Conservation (phyloP, 495 filamentous ascomycete genomes). For the Hypoxylon lienhwacheense region DNA sequence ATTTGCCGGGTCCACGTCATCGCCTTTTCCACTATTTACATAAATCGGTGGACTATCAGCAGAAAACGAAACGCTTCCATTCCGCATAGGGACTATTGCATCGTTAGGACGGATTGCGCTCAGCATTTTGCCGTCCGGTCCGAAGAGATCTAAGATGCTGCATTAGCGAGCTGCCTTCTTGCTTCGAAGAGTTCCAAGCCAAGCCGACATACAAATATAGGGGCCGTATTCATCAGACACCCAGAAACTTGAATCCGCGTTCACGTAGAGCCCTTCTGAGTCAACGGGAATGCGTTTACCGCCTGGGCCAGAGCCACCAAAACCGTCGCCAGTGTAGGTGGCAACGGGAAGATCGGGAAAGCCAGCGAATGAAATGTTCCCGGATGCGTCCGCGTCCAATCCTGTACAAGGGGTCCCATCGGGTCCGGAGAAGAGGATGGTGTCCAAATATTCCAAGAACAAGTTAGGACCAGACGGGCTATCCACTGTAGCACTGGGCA, state of each 20-base stretch:
- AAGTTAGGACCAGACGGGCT: conserved; percentile 67
- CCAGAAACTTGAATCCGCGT: conserved; percentile 68
- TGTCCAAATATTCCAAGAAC: conserved; percentile 64
- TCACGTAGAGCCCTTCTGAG: conserved; percentile 70
- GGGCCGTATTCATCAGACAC: conserved; percentile 81
- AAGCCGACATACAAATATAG: conserved; percentile 59
- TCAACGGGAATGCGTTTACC: conserved; percentile 67
- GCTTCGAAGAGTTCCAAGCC: not conserved
- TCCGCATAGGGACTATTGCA: conserved; percentile 68
- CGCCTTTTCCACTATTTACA: conserved; percentile 37
- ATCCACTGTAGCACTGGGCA: conserved; percentile 53
- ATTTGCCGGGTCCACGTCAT: conserved; percentile 49
- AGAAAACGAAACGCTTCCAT: conserved; percentile 50
- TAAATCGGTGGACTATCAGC: conserved; percentile 63
- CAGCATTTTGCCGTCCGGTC: conserved; percentile 59
- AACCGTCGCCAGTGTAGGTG: conserved; percentile 73
- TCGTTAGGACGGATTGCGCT: conserved; percentile 67
- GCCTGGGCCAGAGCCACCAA: conserved; percentile 60
- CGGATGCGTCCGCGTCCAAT: conserved; percentile 65
- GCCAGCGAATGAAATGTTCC: conserved; percentile 54
- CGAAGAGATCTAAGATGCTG: conserved; percentile 53
- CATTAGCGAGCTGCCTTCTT: not conserved
- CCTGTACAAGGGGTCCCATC: conserved; percentile 70
- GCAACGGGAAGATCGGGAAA: conserved; percentile 68
- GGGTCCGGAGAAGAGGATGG: conserved; percentile 68